Evolutionary conservation across 83 land plant species (phyloP), one percentile per base, ranked within the genome.

Genomic region (Isoetes engelmannii): DNA sequence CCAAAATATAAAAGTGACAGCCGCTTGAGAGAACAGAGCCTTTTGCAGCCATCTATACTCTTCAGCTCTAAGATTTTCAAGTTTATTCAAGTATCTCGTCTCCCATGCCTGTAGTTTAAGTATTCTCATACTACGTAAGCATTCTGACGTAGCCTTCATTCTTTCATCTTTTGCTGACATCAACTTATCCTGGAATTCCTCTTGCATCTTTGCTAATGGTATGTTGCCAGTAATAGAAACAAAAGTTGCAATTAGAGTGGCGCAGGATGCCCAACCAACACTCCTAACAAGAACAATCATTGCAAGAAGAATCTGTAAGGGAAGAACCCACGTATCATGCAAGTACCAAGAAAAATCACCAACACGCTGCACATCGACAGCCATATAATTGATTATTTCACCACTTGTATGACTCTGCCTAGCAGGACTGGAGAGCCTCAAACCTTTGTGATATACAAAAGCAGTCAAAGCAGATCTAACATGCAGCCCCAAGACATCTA

Each of bases 21-120:
- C 81, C 48, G 97, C 90, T 45, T 87, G 87, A 4, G 94, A 74
- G 66, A 83, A 85, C 4, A 92, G 84, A 15, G 93, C 85, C 67
- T 83, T 90, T 53, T 79, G 44, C 5, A 91, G 86, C 97, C 93
- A 95, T 43, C 51, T 70, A 61, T 79, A 86, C 57, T 95, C 99
- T 3, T 74, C 83, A 60, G 64, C 59, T 49, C 99, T 77, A 81
- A 90, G 78, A 4, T 77, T 78, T 74, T 94, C 97, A 48, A 94
- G 62, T 61, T 71, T 82, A 7, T 72, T 37, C 12, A 84, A 76
- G 54, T 85, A 88, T 43, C 92, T 78, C 4, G 84, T 86, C 69
- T 95, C 99, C 99, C 99, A 95, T 41, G 97, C 97, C 58, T 95
- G 97, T 48, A 95, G 73, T 82, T 95, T 95, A 47, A 95, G 70